Evolutionary conservation across 225 moss, liverwort and hornwort species (phyloP), one percentile per base, ranked within the genome.

Genomic region (Pseudisothecium myosuroides): DNA sequence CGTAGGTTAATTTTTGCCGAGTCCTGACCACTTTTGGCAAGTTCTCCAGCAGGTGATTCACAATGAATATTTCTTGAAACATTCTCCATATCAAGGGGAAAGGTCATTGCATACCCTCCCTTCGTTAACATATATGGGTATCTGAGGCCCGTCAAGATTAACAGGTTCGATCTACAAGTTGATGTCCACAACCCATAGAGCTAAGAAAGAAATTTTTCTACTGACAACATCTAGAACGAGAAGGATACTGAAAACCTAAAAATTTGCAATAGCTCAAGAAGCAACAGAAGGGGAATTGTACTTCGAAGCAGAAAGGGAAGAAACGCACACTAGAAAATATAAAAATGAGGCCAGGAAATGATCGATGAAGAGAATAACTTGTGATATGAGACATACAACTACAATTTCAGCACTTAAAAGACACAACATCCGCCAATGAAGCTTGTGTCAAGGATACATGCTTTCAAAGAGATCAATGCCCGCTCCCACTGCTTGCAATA

Each of bases 101-200:
- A 99, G 19, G 92, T 97, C 96, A 99, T 97, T 71, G 97, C 99
- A 86, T 92, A 95, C 32, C 99, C 96, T 90, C 94, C 97, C 93
- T 94, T 95, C 11, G 99, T 97, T 54, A 99, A 93, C 63, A 93
- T 91, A 84, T 94, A 96, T 43, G 97, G 96, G 84, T 97, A 97
- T 83, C 97, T 96, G 82, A 84, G 71, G 71, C 68, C 54, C 80
- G 90, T 93, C 90, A 93, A 90, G 86, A 41, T 80, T 36, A 87
- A 52, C 67, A 85, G 23, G 37, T 52, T 80, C 36, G 19, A 73
- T 21, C 63, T 22, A 87, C 65, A 75, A 23, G 39, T 41, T 64
- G 56, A 79, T 60, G 59, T 68, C 36, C 67, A 50, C 45, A 66
- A 81, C 55, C 32, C 65, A 58, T 49, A 59, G 27, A 77, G n/a